Evolutionary conservation across 164 flowering plant genomes (phyloP), one percentile per base, ranked within the genome.

Genomic region (Macadamia tetraphylla): DNA sequence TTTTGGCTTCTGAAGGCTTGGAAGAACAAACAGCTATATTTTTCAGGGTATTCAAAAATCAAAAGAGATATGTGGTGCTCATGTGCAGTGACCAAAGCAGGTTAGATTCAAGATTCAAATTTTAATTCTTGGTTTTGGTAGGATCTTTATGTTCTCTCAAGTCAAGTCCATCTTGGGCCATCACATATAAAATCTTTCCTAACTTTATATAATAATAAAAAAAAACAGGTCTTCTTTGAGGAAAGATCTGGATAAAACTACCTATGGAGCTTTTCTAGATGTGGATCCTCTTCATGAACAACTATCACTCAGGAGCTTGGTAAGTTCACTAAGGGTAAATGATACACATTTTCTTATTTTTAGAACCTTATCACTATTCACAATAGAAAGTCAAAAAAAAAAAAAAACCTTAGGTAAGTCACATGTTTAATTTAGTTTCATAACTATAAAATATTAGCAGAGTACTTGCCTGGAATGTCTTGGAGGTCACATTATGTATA

Each of bases 41-140:
- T 75, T 88, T 81, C 46, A 69, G 84, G 67, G 74, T 88, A 10
- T 85, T 86, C 83, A 86, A 76, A 71, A 63, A 40, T 46, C 8
- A 46, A 0, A 18, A 80, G 62, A 80, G 67, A 35, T 72, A 65
- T 70, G 79, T 78, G 52, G 87, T 86, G 48, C 81, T 88, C 61
- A 81, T 88, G 91, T 84, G 93, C 79, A 85, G 84, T 67, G 93
- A 88, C 69, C 87, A 82, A 65, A 88, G 85, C 84, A 85, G 82
- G 93, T 86, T 46, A 1, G 46, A n/a, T 7, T 46, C 40, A 35
- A 35, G 40, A 35, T 35, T 35, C 40, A 2, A 2, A 2, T 35
- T 35, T 35, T 35, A 35, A 35, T 35, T 35, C 5, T 35, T 35
- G 1, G 3, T 35, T 35, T 35, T 35, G 3, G 40, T 35, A 35